Evolutionary conservation across 805 yeast species (phyloP).

Genomic region (Metschnikowia sp.): DNA sequence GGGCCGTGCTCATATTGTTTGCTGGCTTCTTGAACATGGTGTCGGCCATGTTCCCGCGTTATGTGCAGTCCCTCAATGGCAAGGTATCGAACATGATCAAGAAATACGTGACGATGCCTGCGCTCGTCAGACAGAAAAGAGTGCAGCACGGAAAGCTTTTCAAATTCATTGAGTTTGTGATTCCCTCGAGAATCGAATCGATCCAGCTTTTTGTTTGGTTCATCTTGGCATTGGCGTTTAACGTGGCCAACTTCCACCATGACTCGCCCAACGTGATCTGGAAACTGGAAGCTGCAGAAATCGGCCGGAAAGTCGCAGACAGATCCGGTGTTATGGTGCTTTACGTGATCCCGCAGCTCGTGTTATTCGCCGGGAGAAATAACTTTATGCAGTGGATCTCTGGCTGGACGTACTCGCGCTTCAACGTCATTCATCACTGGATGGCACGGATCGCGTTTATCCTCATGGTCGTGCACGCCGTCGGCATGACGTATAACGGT

Average conservation of each 20-base stretch:
- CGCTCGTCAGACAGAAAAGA: slow-evolving; percentile 18
- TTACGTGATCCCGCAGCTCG: slow-evolving; percentile 50
- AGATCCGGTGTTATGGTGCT: slow-evolving; percentile 51
- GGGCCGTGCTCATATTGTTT: slow-evolving; percentile 44
- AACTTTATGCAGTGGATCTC: slow-evolving; percentile 61
- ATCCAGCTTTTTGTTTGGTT: slow-evolving; percentile 20
- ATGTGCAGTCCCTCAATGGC: slow-evolving; percentile 29
- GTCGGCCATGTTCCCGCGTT: slow-evolving; percentile 34
- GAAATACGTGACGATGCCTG: slow-evolving; percentile 28
- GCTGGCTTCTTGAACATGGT: slow-evolving; percentile 42
- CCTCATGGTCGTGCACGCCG: slow-evolving; percentile 52
- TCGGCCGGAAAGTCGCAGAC: slow-evolving; percentile 40
- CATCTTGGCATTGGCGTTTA: slow-evolving; percentile 11
- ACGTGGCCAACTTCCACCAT: slow-evolving; percentile 12
- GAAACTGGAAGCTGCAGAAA: slow-evolving; percentile 2
- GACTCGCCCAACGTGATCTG: slow-evolving; percentile 11
- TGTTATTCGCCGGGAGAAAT: slow-evolving; percentile 68
- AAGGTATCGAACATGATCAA: slow-evolving; percentile 24
- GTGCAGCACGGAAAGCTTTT: slow-evolving; percentile 6
- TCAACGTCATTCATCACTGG: slow-evolving; percentile 67
- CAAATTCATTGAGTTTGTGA: slow-evolving; percentile 22
- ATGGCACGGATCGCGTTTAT: slow-evolving; percentile 49
- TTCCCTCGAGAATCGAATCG: slow-evolving; percentile 31
- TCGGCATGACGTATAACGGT: slow-evolving; percentile 32
- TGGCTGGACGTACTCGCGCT: slow-evolving; percentile 61